Percentiles rank a stretch among this genome's conserved stretches.
These are phyloP conservation scores for Abrus precatorius DNA, from an alignment of 306 rosid genomes.

Conservation along the genomic window DNA sequence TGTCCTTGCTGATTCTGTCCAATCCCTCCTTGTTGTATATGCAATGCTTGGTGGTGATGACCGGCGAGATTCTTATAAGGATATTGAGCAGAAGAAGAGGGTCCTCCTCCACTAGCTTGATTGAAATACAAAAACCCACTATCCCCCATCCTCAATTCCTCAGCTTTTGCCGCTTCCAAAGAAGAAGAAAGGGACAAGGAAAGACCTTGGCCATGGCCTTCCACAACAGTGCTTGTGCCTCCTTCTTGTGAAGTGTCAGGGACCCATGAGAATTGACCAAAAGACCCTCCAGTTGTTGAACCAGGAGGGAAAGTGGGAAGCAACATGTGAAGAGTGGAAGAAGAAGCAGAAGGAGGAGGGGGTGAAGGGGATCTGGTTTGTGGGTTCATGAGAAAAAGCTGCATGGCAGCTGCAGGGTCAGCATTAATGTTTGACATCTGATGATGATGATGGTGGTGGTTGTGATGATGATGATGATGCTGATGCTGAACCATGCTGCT, in stretches of 20 bases:
- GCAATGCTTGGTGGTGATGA: slow-evolving; percentile 47
- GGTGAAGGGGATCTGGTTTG: slow-evolving; percentile 84
- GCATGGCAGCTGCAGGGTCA: slow-evolving; percentile 98
- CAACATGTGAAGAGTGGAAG: slow-evolving; percentile 77
- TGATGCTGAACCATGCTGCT: slow-evolving; percentile 44
- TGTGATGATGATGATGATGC: slow-evolving; percentile 48
- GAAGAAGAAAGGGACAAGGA: slow-evolving; percentile 72
- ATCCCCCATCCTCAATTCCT: slow-evolving; percentile 70
- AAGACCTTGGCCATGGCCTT: slow-evolving; percentile 81
- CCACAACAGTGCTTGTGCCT: slow-evolving; percentile 46
- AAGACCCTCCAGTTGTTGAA: slow-evolving; percentile 57
- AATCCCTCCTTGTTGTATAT: slow-evolving; percentile 53
- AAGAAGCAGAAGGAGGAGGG: slow-evolving; percentile 36
- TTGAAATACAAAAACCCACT: slow-evolving; percentile 59
- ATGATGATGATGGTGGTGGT: slow-evolving; percentile 53
- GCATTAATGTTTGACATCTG: slow-evolving; percentile 80
- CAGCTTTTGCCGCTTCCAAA: slow-evolving; percentile 69
- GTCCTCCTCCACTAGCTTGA: slow-evolving; percentile 51
- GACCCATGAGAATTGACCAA: slow-evolving; percentile 77
- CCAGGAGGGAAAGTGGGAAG: slow-evolving; percentile 63
- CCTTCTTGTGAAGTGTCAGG: slow-evolving; percentile 11
- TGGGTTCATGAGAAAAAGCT: slow-evolving; percentile 91
- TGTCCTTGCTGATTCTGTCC: slow-evolving; percentile 56
- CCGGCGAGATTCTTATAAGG: slow-evolving; percentile 55
- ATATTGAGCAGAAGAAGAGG: slow-evolving; percentile 50